Evolutionary conservation across 2,329 filamentous ascomycete species (phyloP), one percentile per base, ranked within the genome.

Genomic region (Aspergillus piperis): DNA sequence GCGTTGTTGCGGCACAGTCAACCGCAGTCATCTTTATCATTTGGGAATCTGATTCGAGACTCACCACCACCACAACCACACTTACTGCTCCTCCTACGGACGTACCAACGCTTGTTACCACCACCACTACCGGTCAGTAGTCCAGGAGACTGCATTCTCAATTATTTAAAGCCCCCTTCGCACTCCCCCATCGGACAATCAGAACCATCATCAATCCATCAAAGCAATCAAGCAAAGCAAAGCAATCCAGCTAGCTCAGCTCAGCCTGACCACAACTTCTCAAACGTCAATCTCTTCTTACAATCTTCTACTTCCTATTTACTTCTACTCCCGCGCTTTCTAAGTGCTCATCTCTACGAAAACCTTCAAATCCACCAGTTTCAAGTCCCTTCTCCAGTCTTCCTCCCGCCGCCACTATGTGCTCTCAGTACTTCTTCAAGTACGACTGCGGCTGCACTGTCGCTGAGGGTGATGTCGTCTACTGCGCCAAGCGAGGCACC

Each of bases 401-500:
- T 10, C 49, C 25, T 39, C 42, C 27, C 17, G 32, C 32, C 32
- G 32, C 32, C 63, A 72, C 32, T 15, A 77, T 77, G 75, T 77
- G 75, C 57, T 75, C 72, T 2, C 62, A 74, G 55, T 77, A 77
- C 61, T 72, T 73, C 57, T 70, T 69, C 64, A 65, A 74, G 48
- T 77, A 74, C 61, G 73, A 73, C 62, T 77, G 75, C 60, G 74
- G 74, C 42, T 77, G 75, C 64, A 68, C 67, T 42, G 59, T 71
- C 48, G 66, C 70, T 19, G 72, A 75, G 56, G 71, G 66, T 3
- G 72, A 70, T n/a, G 66, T 75, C 3, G 73, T 77, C 36, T 66
- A 65, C 52, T 77, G 75, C 60, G 72, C 71, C 30, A 70, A 71
- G 59, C 65, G 69, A 60, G 73, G 71, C 54, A 73, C 71, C 23